A percentile compares a stretch with the other conserved stretches of the same genome.
Evolutionary conservation across 2,329 filamentous ascomycete species (phyloP).

Genomic region (Penicillium sp.): DNA sequence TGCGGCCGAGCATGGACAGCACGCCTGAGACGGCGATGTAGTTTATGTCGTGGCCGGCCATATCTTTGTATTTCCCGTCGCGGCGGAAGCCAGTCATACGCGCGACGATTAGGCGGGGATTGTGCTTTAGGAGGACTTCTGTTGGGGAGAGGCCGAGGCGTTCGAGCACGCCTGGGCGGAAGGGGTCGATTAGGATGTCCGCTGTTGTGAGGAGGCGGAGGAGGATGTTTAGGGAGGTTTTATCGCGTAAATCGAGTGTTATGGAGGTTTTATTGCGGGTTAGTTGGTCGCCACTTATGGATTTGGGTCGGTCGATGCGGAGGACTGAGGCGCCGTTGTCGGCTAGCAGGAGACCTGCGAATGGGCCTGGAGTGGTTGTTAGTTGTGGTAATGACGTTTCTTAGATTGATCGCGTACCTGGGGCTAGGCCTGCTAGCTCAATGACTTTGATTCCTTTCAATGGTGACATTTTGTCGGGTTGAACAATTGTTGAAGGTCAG

Average conservation of each 20-base stretch:
- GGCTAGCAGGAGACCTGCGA: constrained; percentile 76
- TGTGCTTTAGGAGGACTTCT: constrained; percentile 54
- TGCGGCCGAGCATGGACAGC: constrained; percentile 64
- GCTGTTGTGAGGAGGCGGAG: constrained; percentile 53
- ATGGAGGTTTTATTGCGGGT: constrained; percentile 74
- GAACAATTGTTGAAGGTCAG: background rate
- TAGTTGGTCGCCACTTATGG: constrained; percentile 59
- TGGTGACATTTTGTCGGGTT: constrained; percentile 18
- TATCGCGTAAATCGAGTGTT: constrained; percentile 65
- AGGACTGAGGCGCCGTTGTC: constrained; percentile 83
- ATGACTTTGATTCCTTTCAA: constrained; percentile 54
- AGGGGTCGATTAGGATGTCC: constrained; percentile 87
- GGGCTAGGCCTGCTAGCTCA: constrained; percentile 59
- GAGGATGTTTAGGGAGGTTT: constrained; percentile 56
- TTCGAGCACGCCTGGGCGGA: constrained; percentile 82
- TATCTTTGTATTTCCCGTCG: constrained; percentile 72
- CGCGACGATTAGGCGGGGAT: constrained; percentile 69
- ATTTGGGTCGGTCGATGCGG: constrained; percentile 62
- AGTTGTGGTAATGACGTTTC: background rate
- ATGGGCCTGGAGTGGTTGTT: constrained; percentile 56
- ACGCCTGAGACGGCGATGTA: constrained; percentile 84
- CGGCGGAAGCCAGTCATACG: constrained; percentile 84
- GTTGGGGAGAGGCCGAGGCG: constrained; percentile 67
- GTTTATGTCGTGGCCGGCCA: constrained; percentile 95
- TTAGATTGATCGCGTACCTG: constrained; percentile 40